A percentile compares a stretch with the other conserved stretches of the same genome.
phyloP scores from a whole-genome alignment of 164 flowering plant species.

The Kalanchoe fedtschenkoi region DNA sequence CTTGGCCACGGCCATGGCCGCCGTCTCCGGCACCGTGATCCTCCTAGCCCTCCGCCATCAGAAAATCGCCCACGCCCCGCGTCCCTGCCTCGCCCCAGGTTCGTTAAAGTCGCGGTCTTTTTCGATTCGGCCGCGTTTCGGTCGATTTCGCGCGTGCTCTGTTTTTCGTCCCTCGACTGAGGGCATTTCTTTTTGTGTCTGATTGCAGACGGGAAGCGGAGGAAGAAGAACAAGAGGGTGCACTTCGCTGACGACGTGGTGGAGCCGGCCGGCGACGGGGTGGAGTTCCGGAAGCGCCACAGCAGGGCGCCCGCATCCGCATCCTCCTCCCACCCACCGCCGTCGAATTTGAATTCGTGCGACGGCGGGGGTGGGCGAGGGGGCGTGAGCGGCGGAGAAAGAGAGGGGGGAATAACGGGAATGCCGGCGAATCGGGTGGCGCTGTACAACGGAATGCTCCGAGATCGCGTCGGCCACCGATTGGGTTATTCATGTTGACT shows the following conservation, averaged over 20 bases:
- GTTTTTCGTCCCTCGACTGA: not conserved
- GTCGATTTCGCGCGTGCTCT: not conserved
- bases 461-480: conserved; percentile 46
- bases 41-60: conserved; percentile 47
- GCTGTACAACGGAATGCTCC: conserved; percentile 61
- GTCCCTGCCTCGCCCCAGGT: not conserved
- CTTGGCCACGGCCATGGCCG: conserved; percentile 75
- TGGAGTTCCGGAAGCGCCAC: conserved; percentile 25
- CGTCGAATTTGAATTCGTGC: conserved; percentile 5
- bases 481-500: conserved; percentile 35
- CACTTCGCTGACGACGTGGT: conserved; percentile 67
- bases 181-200: not conserved
- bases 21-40: conserved; percentile 56
- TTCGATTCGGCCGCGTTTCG: not conserved
- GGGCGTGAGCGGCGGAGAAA: conserved; percentile 2
- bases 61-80: conserved; percentile 15
- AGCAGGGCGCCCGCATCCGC: not conserved
- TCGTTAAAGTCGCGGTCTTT: not conserved
- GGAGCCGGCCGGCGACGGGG: conserved; percentile 45
- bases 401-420: conserved; percentile 11
- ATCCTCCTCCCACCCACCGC: not conserved
- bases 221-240: conserved; percentile 51
- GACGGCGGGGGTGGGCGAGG: too few relatives aligned
- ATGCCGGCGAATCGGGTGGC: conserved; percentile 60
- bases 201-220: conserved; percentile 19